Evolutionary conservation across 2,329 filamentous ascomycete genomes (phyloP), one percentile per base, ranked within the genome.

Genomic region (Arthroderma uncinatum): DNA sequence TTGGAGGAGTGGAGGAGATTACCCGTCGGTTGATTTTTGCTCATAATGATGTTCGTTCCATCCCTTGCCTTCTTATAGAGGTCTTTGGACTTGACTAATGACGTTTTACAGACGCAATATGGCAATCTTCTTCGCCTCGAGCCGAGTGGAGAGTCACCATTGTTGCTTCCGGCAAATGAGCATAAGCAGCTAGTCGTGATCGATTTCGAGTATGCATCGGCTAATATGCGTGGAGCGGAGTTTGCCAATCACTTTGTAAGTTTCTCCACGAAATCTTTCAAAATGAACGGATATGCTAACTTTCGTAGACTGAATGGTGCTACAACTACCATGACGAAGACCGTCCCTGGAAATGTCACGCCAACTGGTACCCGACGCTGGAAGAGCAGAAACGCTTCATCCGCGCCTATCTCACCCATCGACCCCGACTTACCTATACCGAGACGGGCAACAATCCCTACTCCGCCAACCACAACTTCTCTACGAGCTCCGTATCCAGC

Each of bases 151-250:
- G 85, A 90, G 64, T 96, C 91, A 0, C 93, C 92, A 0, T 80
- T 97, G 6, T 79, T 96, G 9, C 82, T 93, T 53, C 90, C 93
- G 0, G 84, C 87, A 58, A 97, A 97, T 71, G 84, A 92, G 64
- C 93, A 98, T 74, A 97, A 95, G 71, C 92, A 95, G 72, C 81
- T 98, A 12, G 81, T 97, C 14, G 93, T 98, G 62, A 98, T 98
- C 66, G 93, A 98, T 70, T 98, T 98, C 66, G 93, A 98, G 68
- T 98, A 98, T 68, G 87, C 93, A 1, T 91, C 85, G 1, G 90
- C 92, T 58, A 98, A 97, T 68, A 79, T 85, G 0, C 84, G 83
- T 0, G 93, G 90, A 1, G 78, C 89, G 14, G 93, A 98, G 71
- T 97, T 98, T 69, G 93, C 90, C 58, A 98, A 98, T 70, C 93